Conservation (phyloP, 1,284 basidiomycete species). For the Cryptococcus sp. region DNA sequence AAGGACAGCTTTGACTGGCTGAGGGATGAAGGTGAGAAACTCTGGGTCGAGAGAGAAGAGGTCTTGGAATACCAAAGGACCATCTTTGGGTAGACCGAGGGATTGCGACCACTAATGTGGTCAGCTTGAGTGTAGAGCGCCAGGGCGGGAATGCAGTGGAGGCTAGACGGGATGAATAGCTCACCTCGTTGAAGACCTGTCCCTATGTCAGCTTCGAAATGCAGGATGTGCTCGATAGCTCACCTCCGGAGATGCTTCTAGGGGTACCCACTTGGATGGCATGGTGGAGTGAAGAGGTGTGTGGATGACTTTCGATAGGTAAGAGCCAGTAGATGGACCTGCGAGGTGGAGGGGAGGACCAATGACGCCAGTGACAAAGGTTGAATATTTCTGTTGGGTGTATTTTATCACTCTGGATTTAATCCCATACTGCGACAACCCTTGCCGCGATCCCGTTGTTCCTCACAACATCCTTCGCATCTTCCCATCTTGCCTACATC, state of each 20-base stretch:
- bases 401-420: no score
- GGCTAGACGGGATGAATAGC: constrained; percentile 11
- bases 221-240: constrained; percentile 8
- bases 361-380: no score
- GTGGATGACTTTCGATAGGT: not conserved
- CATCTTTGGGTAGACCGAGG: constrained; percentile 59
- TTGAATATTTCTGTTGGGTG: no score
- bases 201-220: not conserved
- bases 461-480: no score
- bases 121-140: constrained; percentile 2
- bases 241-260: constrained; percentile 71
- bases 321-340: no score
- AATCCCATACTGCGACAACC: no score
- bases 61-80: constrained; percentile 63
- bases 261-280: constrained; percentile 59
- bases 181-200: constrained; percentile 46
- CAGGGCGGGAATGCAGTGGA: not conserved
- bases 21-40: constrained; percentile 62
- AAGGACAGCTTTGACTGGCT: constrained; percentile 71
- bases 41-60: constrained; percentile 76
- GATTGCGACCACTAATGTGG: constrained; percentile 66
- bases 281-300: constrained; percentile 10
- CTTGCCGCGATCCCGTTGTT: no score
- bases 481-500: no score
- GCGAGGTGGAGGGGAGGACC: no score